A percentile compares a stretch with the other conserved stretches of the same genome.
Conservation (phyloP, 768 basidiomycete species). For the Rhizopogon rudus region DNA sequence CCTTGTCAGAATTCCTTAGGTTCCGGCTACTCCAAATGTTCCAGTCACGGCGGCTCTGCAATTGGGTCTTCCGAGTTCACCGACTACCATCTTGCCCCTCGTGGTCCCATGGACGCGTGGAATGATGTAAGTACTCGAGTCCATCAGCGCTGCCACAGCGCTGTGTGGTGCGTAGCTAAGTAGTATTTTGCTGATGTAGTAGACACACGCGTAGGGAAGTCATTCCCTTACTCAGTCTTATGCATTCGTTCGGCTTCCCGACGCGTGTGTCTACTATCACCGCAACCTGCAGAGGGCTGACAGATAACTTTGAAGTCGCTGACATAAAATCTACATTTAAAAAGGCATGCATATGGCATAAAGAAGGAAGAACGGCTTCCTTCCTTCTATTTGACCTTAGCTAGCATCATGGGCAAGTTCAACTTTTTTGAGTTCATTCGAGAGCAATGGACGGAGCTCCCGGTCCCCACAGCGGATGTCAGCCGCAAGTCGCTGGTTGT, state of each 20-base stretch:
- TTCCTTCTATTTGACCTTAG: too few relatives aligned
- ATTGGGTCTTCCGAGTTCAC: not conserved
- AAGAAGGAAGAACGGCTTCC: too few relatives aligned
- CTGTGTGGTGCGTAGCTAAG: too few relatives aligned
- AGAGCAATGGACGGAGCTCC: slow-evolving; percentile 24
- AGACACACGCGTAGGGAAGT: too few relatives aligned
- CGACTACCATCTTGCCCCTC: not conserved
- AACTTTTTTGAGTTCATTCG: slow-evolving; percentile 13
- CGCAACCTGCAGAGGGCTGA: too few relatives aligned
- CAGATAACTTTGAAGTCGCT: too few relatives aligned
- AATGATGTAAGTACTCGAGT: not conserved
- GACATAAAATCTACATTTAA: too few relatives aligned
- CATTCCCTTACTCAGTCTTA: too few relatives aligned
- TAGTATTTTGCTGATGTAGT: too few relatives aligned
- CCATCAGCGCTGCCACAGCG: not conserved
- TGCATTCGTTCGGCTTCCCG: too few relatives aligned
- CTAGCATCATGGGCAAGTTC: slow-evolving; percentile 19
- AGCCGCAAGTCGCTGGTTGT: slow-evolving; percentile 21
- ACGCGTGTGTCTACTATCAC: too few relatives aligned
- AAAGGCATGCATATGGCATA: too few relatives aligned
- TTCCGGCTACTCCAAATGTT: not conserved
- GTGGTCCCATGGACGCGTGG: not conserved
- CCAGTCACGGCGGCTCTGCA: not conserved
- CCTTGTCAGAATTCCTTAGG: not conserved
- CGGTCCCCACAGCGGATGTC: slow-evolving; percentile 13